phyloP scores from a whole-genome alignment of 2,329 filamentous ascomycete genomes.

The Pseudocercospora eumusae region DNA sequence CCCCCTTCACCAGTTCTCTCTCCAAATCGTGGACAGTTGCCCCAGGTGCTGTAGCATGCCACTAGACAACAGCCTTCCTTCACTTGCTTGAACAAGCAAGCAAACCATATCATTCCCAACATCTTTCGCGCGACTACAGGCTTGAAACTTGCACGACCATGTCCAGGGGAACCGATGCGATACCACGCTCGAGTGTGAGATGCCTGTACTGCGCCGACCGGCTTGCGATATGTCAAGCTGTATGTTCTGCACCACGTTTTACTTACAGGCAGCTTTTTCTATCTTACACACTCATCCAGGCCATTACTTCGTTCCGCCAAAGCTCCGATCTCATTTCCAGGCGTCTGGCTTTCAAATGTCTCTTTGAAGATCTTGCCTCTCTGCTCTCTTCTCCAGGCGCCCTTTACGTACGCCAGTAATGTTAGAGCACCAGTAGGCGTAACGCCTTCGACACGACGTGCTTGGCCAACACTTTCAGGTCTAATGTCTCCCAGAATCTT shows the following conservation, averaged over 20 bases:
- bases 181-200: neutral
- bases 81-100: neutral
- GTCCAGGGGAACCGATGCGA: neutral
- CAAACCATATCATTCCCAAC: neutral
- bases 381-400: constrained; percentile 34
- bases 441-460: constrained; percentile 80
- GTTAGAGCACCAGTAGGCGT: constrained; percentile 54
- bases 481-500: constrained; percentile 66
- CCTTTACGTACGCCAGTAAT: constrained; percentile 64
- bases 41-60: neutral
- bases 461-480: constrained; percentile 87
- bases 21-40: neutral
- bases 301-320: constrained; percentile 26
- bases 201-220: neutral
- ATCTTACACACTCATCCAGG: neutral
- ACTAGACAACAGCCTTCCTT: neutral
- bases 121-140: neutral
- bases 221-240: neutral
- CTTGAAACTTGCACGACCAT: neutral
- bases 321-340: constrained; percentile 31
- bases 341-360: constrained; percentile 29
- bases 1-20: neutral
- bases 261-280: neutral
- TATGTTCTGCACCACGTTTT: neutral
- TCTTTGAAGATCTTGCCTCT: constrained; percentile 37